Base-by-base conservation (phyloP, 129 eudicot genomes). In the Apium graveolens region DNA sequence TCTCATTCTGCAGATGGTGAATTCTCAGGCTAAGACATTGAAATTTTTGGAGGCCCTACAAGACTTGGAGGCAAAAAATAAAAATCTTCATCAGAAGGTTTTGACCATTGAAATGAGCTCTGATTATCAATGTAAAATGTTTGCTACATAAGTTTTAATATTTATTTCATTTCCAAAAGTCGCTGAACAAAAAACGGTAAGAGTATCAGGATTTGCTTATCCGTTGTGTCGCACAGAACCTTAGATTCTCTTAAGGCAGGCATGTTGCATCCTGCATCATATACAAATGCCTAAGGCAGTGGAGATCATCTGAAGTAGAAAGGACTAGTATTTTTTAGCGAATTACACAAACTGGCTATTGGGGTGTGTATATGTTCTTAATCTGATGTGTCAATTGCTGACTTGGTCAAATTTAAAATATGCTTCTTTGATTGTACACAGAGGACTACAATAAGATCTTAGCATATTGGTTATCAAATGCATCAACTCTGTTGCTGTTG, bases 211-310 rank as follows among this genome's bases (percentile, higher is more conserved):
- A 95, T 82, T 84, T 95, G 91, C 92, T 95, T 80, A 90, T 88
- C 70, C 90, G 97, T 31, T 95, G 96, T 82, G 78, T 95, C 29
- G 85, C 96, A 42, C 97, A 90, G 85, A 92, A 87, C 77, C 86
- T 91, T 21, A 97, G 97, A 69, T 91, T 91, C 85, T 84, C 97
- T 26, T 88, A 83, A 83, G 97, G 96, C 69, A 83, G 97, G 80
- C 96, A 97, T 14, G 87, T 91, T 82, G 96, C 98, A 76, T 97
- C 98, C 35, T 91, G 98, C 85, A 87, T 90, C 76, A 95, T 91
- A 49, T 91, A 91, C 89, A 91, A 90, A 81, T 95, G 98, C 82
- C 85, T 95, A 70, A 82, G 94, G 83, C 94, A 95, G 79, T 95
- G 98, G 98, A 88, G 86, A 69, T 95, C 97, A 44, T 91, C 90